phyloP scores from a whole-genome alignment of 169 alveolate genomes.

The Eimeria maxima region DNA sequence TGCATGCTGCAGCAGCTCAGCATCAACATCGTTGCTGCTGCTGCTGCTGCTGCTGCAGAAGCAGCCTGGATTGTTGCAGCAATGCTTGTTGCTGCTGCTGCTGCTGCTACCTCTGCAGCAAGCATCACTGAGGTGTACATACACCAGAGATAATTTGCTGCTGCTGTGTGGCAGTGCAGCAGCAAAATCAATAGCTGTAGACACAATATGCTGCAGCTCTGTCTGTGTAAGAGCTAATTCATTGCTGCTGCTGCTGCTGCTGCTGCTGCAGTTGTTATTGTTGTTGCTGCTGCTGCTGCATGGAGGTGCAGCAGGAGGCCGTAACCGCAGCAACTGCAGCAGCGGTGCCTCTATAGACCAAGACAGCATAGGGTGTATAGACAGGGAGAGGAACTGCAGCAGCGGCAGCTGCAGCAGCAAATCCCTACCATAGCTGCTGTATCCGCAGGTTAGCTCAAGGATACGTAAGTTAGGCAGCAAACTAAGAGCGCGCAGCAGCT shows the following conservation, averaged over 20 bases:
- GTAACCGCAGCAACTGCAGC: constrained; percentile 10
- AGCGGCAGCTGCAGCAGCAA: constrained; percentile 2
- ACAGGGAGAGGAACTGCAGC: neutral
- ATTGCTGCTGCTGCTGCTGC: neutral
- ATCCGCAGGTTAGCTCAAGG: neutral
- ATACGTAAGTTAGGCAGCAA: neutral
- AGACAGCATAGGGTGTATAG: neutral
- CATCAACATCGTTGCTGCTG: too few species aligned
- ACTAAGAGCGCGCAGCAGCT: too few species aligned
- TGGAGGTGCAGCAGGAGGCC: constrained; percentile 23
- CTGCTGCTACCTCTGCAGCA: too few species aligned
- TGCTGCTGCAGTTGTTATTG: too few species aligned
- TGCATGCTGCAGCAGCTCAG: too few species aligned
- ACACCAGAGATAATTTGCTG: neutral
- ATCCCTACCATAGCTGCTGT: neutral
- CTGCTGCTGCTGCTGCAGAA: too few species aligned
- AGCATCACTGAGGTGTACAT: constrained; percentile 22
- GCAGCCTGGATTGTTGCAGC: too few species aligned
- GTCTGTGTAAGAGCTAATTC: neutral
- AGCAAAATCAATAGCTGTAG: neutral
- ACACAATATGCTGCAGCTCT: neutral
- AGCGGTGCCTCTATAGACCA: neutral
- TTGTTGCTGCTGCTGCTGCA: constrained; percentile 26
- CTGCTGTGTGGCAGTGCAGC: neutral
- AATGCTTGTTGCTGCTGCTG: too few species aligned